A percentile compares a stretch with the other conserved stretches of the same genome.
These are phyloP conservation scores for Dactylella cylindrospora DNA, from an alignment of 2,329 filamentous ascomycete genomes.

Conservation along the genomic window DNA sequence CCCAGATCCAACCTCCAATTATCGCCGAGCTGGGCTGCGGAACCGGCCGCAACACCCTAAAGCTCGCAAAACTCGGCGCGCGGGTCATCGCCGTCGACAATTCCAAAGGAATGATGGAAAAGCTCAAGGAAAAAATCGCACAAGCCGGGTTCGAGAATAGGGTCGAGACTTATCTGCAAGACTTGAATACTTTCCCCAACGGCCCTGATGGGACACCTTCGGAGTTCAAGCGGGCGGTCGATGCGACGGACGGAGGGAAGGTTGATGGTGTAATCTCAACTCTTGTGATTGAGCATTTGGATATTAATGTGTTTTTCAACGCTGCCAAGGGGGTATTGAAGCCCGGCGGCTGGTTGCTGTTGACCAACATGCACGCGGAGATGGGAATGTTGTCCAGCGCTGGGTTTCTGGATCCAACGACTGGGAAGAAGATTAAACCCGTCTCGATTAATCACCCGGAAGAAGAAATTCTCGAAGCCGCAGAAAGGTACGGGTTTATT, in stretches of 20 bases:
- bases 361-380: conserved; percentile 70
- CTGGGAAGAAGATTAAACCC: conserved; percentile 62
- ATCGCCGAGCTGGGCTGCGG: conserved; percentile 67
- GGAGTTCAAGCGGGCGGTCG: background rate
- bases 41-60: conserved; percentile 64
- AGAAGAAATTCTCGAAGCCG: conserved; percentile 58
- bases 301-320: conserved; percentile 57
- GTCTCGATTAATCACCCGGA: conserved; percentile 62
- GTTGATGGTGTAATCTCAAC: conserved; percentile 61
- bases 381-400: conserved; percentile 62
- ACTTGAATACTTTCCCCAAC: conserved; percentile 8
- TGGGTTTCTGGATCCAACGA: conserved; percentile 60
- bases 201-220: background rate
- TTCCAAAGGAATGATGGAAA: conserved; percentile 61
- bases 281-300: conserved; percentile 66
- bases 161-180: conserved; percentile 6
- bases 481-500: conserved; percentile 55
- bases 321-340: conserved; percentile 55
- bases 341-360: conserved; percentile 57
- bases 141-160: background rate
- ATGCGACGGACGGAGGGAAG: conserved; percentile 33
- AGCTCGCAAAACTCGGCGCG: conserved; percentile 53
- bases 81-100: conserved; percentile 61
- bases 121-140: conserved; percentile 53
- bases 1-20: conserved; percentile 49